These are phyloP conservation scores for Cercospora sesami DNA, from an alignment of 2,329 filamentous ascomycete genomes.

Conservation along the genomic window DNA sequence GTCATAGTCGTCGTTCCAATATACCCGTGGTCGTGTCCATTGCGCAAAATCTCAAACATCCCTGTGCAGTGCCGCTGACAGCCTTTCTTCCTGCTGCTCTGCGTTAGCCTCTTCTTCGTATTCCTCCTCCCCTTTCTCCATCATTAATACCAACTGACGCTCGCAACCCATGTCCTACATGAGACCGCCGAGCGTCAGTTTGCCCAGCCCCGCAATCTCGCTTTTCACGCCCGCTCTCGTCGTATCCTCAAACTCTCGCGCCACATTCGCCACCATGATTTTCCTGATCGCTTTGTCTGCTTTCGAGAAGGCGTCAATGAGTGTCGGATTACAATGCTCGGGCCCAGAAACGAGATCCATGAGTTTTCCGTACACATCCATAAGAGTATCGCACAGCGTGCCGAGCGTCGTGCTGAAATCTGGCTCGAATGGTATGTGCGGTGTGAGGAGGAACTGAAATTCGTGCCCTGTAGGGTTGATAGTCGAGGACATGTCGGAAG, in stretches of 20 bases:
- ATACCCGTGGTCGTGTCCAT: neutral
- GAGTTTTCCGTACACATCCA: slow-evolving; percentile 84
- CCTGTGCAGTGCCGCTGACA: neutral
- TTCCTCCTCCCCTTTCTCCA: neutral
- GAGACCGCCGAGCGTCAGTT: slow-evolving; percentile 83
- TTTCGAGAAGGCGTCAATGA: slow-evolving; percentile 87
- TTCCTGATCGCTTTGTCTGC: slow-evolving; percentile 84
- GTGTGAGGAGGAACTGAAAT: slow-evolving; percentile 86
- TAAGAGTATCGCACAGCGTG: slow-evolving; percentile 90
- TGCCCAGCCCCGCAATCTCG: slow-evolving; percentile 82
- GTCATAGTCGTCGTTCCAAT: neutral
- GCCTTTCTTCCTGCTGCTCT: neutral
- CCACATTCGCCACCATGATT: slow-evolving; percentile 79
- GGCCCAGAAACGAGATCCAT: slow-evolving; percentile 73
- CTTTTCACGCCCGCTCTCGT: slow-evolving; percentile 73
- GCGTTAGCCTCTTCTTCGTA: neutral
- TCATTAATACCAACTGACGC: neutral
- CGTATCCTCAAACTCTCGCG: slow-evolving; percentile 90
- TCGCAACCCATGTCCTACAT: slow-evolving; percentile 52
- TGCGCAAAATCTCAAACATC: neutral
- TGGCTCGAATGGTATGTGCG: slow-evolving; percentile 87
- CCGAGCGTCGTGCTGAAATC: slow-evolving; percentile 97
- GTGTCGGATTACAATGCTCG: slow-evolving; percentile 61
- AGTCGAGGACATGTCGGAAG: slow-evolving; percentile 30
- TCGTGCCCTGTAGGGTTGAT: slow-evolving; percentile 72